These are phyloP conservation scores for Cercospora sojina DNA, from an alignment of 2,329 filamentous ascomycete genomes.

Conservation along the genomic window DNA sequence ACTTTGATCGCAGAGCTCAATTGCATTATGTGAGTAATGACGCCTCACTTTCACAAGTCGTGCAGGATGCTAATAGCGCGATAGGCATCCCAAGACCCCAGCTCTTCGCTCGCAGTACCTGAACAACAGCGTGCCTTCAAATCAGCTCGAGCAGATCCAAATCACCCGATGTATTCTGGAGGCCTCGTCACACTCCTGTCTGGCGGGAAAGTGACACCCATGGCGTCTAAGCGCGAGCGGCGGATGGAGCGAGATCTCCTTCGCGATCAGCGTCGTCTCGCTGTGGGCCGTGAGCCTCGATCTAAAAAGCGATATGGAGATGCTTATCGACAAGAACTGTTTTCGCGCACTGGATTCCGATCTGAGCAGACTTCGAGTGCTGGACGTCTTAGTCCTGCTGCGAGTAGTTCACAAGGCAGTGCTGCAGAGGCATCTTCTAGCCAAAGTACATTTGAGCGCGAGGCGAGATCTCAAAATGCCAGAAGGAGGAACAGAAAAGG, in stretches of 20 bases:
- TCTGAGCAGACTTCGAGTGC: neutral
- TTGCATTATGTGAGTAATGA: slow-evolving; percentile 44
- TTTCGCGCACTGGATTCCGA: neutral
- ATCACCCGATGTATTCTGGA: slow-evolving; percentile 52
- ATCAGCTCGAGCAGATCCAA: slow-evolving; percentile 54
- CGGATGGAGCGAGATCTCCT: slow-evolving; percentile 9
- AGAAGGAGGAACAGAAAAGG: slow-evolving; percentile 32
- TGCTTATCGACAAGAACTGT: slow-evolving; percentile 18
- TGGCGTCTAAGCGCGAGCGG: slow-evolving; percentile 10
- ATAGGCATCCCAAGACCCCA: slow-evolving; percentile 42
- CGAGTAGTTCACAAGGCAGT: neutral
- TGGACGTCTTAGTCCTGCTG: neutral
- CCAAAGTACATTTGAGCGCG: neutral
- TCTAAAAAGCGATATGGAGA: slow-evolving; percentile 13
- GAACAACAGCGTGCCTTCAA: slow-evolving; percentile 42
- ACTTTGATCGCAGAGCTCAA: slow-evolving; percentile 52
- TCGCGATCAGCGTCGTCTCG: slow-evolving; percentile 17
- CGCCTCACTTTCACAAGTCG: neutral
- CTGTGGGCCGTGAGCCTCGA: slow-evolving; percentile 15
- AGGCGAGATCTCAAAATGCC: neutral
- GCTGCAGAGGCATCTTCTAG: neutral
- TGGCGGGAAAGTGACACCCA: slow-evolving; percentile 44
- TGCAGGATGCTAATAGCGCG: slow-evolving; percentile 36
- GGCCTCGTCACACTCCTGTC: slow-evolving; percentile 49
- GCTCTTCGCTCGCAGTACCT: slow-evolving; percentile 40